Evolutionary conservation across 768 basidiomycete genomes (phyloP), one percentile per base, ranked within the genome.

Genomic region (Neoboletus magnificus): DNA sequence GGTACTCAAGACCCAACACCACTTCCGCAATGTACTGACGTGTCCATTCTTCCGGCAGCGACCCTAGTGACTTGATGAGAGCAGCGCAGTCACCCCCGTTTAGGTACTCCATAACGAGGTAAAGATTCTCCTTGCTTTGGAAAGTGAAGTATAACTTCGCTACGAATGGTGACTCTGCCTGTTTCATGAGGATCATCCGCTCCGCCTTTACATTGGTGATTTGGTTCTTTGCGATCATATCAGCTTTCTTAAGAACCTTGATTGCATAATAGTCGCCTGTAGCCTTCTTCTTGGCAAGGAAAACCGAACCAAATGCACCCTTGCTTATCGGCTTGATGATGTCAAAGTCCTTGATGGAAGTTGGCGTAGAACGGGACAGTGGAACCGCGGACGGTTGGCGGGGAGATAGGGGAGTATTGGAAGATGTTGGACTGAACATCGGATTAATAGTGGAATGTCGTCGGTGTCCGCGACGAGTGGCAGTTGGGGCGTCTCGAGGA

Each of bases 221-320:
- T 73, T 99, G 97, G 77, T 99, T 99, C 82, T 99, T 99, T 39
- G 97, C 92, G 71, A 99, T 98, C 97, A 99, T 99, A 74, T 99
- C 97, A n/a, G 94, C 93, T 77, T 99, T 99, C 78, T 96, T 98
- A 69, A 99, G 75, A n/a, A 98, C 95, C 74, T 99, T 99, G 83
- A 99, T 96, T 27, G 97, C 97, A 74, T 89, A 99, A 73, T 98
- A 98, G 73, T 98, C 97, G 50, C 97, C 97, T 2, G 97, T 99
- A 6, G 82, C 89, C 65, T 93, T 95, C 82, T 99, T 99, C 79
- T 96, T 98, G 41, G 97, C 92, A 50, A 99, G 81, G 73, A 97
- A 99, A 51, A 99, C 97, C 10, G 94, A 94, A 16, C 97, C 97
- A 69, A 99, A 98, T 2, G 97, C 97, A 50, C 97, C 97, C 68